Conservation (phyloP, 305 asterid genomes). For the Solanum hybrid region DNA sequence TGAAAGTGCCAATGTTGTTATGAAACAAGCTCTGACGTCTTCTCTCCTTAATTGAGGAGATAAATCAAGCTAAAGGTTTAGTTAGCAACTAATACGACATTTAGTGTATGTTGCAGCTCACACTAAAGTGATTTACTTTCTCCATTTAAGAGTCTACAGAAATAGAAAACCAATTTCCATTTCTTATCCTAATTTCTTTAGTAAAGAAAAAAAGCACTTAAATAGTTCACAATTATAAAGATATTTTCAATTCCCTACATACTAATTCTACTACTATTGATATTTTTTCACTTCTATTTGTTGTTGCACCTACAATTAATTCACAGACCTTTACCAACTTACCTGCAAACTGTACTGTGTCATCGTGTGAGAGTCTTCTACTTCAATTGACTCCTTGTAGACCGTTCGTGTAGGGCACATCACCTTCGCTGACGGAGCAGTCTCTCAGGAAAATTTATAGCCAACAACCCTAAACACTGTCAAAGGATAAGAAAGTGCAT, state of each 20-base stretch:
- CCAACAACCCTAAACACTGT: conserved; percentile 18
- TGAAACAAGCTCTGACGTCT: too few species aligned
- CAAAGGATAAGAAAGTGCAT: conserved; percentile 52
- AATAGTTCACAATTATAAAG: too few species aligned
- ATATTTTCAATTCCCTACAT: too few species aligned
- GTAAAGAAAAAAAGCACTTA: background rate
- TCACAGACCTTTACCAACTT: background rate
- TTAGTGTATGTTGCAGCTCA: too few species aligned
- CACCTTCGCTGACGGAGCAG: background rate
- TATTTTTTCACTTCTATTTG: background rate
- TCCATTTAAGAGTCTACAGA: too few species aligned
- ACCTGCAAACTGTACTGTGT: background rate
- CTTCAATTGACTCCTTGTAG: too few species aligned
- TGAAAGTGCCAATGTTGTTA: too few species aligned
- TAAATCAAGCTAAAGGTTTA: too few species aligned
- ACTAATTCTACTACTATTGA: background rate
- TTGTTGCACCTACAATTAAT: background rate
- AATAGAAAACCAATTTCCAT: background rate
- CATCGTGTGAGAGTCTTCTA: background rate
- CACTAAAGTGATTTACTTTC: too few species aligned
- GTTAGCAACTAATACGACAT: too few species aligned
- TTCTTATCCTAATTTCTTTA: background rate
- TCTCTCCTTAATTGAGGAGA: too few species aligned
- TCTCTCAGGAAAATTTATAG: background rate
- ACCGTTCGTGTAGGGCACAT: background rate